Conservation (phyloP, 805 yeast species). For the Pichia gijzeniarum region DNA sequence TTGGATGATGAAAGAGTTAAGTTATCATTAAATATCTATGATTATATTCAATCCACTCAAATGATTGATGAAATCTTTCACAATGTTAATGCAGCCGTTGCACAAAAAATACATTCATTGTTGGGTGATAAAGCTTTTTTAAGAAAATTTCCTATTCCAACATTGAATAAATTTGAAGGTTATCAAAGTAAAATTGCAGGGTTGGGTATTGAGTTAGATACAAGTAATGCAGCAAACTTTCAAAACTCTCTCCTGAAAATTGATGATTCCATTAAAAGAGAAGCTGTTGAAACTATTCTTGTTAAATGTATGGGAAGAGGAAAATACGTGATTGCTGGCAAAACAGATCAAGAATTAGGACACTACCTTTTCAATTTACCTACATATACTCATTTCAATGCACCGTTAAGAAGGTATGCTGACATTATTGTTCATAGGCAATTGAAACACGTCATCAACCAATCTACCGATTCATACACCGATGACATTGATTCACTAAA, state of each 20-base stretch:
- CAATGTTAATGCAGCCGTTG: constrained; percentile 79
- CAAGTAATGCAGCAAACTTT: constrained; percentile 63
- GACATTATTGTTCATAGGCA: constrained; percentile 93
- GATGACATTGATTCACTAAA: constrained; percentile 66
- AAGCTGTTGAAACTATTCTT: constrained; percentile 71
- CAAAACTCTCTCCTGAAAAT: constrained; percentile 64
- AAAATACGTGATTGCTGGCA: constrained; percentile 83
- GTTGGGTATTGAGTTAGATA: constrained; percentile 64
- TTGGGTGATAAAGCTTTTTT: constrained; percentile 78
- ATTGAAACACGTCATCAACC: constrained; percentile 55
- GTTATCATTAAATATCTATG: constrained; percentile 66
- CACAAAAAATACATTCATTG: constrained; percentile 66
- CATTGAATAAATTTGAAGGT: constrained; percentile 70
- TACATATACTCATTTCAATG: constrained; percentile 86
- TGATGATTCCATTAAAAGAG: constrained; percentile 54
- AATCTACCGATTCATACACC: constrained; percentile 33
- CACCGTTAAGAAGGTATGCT: constrained; percentile 87
- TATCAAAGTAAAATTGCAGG: constrained; percentile 65
- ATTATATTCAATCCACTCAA: constrained; percentile 47
- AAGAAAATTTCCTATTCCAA: constrained; percentile 84
- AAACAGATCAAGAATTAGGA: constrained; percentile 70
- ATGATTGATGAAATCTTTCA: constrained; percentile 70
- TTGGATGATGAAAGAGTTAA: constrained; percentile 80
- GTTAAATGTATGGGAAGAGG: constrained; percentile 81
- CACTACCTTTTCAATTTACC: constrained; percentile 82